A percentile compares a stretch with the other conserved stretches of the same genome.
These are phyloP conservation scores for Geoglossum cookeanum DNA, from an alignment of 2,329 filamentous ascomycete species.

Conservation along the genomic window DNA sequence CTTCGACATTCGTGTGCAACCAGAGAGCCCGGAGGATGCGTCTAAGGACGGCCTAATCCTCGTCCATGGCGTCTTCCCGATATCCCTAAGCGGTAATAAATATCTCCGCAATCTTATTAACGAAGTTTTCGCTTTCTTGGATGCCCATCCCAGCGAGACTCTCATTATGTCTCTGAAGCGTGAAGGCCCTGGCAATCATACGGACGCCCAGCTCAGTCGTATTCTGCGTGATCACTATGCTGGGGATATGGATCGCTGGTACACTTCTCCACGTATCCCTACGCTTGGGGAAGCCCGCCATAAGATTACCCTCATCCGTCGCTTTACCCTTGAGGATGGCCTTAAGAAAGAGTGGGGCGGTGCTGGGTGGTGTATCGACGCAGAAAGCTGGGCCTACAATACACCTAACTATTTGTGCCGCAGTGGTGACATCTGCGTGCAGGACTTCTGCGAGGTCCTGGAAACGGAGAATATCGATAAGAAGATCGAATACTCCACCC, in stretches of 20 bases:
- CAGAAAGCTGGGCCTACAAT: conserved; percentile 67
- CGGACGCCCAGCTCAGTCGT: conserved; percentile 57
- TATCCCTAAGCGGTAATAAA: conserved; percentile 64
- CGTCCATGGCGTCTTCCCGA: conserved; percentile 78
- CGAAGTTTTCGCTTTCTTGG: conserved; percentile 55
- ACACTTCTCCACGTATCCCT: conserved; percentile 57
- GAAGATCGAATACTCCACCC: conserved; percentile 57
- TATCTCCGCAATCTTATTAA: conserved; percentile 57
- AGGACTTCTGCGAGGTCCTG: conserved; percentile 85
- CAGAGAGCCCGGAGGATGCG: conserved; percentile 34
- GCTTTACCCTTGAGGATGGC: conserved; percentile 45
- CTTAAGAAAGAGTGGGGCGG: conserved; percentile 27
- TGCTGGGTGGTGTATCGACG: conserved; percentile 38
- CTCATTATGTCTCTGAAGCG: conserved; percentile 79
- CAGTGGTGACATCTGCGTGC: conserved; percentile 60
- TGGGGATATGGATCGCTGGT: conserved; percentile 45
- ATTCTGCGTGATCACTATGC: conserved; percentile 59
- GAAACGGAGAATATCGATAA: conserved; percentile 55
- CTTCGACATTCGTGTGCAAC: conserved; percentile 74
- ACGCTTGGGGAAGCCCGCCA: conserved; percentile 61
- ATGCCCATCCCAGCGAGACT: conserved; percentile 59
- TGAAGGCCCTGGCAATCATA: conserved; percentile 66
- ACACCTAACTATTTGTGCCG: conserved; percentile 52
- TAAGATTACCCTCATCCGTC: conserved; percentile 65
- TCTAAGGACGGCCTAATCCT: conserved; percentile 52